Percentiles rank a stretch among this genome's conserved stretches.
Evolutionary conservation across 768 basidiomycete species (phyloP).

Genomic region (Arthromyces matolae): DNA sequence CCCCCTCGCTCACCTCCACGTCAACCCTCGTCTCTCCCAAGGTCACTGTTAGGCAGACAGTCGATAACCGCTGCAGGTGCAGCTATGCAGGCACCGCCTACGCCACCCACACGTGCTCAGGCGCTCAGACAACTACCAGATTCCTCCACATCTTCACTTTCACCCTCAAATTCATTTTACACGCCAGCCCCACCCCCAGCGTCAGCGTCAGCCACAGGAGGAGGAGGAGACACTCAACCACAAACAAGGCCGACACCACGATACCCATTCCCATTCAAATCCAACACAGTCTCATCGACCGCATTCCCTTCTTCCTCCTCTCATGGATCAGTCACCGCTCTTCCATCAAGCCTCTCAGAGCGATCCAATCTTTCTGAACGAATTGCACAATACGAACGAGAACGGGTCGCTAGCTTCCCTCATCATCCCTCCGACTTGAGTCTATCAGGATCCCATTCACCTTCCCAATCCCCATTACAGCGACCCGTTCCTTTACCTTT

Average conservation of each 20-base stretch:
- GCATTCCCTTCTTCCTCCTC: constrained; percentile 11
- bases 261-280: constrained; percentile 27
- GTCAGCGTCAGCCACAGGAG: neutral
- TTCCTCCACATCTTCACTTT: constrained; percentile 16
- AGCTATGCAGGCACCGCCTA: neutral
- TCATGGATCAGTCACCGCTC: constrained; percentile 1
- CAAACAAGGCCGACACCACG: too few species aligned
- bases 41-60: constrained; percentile 5
- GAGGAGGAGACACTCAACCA: constrained; percentile 5
- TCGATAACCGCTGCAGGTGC: constrained; percentile 7
- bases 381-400: constrained; percentile 11
- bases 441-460: constrained; percentile 2
- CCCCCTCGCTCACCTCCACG: constrained; percentile 29
- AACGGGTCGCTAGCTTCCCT: constrained; percentile 9
- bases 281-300: constrained; percentile 22
- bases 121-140: constrained; percentile 11
- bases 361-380: constrained; percentile 1
- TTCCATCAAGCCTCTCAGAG: constrained; percentile 10
- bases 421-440: neutral
- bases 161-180: constrained; percentile 18
- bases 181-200: neutral
- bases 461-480: neutral
- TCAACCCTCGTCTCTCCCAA: constrained; percentile 13
- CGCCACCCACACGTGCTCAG: constrained; percentile 12
- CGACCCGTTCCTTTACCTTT: constrained; percentile 1